Evolutionary conservation across 495 filamentous ascomycete genomes (phyloP).

Genomic region (Beverwykella pulmonaria): DNA sequence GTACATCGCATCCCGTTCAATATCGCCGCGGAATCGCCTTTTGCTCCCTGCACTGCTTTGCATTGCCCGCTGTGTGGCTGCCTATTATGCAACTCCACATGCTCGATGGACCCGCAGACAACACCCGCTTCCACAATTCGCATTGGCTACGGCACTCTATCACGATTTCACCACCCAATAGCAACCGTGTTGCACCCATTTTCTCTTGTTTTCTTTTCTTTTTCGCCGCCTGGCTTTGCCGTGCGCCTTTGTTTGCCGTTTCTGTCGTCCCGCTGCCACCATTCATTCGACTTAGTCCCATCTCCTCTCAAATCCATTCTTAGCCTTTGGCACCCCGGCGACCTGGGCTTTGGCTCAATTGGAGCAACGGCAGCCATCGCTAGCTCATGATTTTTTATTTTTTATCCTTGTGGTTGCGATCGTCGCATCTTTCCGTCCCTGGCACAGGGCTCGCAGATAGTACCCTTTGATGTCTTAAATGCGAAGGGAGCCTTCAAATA

Average conservation of each 20-base stretch:
- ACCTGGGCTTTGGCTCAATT: neutral
- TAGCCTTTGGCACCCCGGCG: neutral
- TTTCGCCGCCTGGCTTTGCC: neutral
- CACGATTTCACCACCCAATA: neutral
- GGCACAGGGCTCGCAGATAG: no score
- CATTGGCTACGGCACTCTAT: neutral
- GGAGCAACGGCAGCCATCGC: neutral
- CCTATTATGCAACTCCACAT: neutral
- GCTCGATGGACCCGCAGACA: neutral
- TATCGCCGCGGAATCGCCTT: no score
- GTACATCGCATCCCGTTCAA: no score
- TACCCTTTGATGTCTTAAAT: neutral
- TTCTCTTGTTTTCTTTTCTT: neutral
- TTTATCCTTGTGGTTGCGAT: neutral
- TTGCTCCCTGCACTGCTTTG: neutral
- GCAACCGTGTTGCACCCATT: neutral
- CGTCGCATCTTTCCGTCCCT: neutral
- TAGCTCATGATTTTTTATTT: neutral
- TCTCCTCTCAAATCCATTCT: neutral
- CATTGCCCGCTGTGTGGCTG: neutral
- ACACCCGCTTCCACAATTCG: neutral
- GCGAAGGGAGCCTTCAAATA: neutral
- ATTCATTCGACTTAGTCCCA: neutral
- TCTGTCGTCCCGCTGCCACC: neutral
- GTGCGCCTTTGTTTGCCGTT: neutral